A percentile compares a stretch with the other conserved stretches of the same genome.
phyloP scores from a whole-genome alignment of 768 basidiomycete genomes.

The Neoboletus subvelutipes region DNA sequence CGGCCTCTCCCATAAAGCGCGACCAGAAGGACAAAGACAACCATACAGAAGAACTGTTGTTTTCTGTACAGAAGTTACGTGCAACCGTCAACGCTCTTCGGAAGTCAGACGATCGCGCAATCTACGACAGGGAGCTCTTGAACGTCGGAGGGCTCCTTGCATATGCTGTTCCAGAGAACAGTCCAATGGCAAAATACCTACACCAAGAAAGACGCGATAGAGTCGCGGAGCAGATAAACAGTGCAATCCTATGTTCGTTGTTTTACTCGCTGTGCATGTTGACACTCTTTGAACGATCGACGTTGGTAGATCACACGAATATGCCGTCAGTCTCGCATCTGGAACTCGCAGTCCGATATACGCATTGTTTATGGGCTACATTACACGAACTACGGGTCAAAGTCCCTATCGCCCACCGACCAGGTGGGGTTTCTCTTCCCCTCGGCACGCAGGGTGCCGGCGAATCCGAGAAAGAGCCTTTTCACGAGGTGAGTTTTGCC shows the following conservation, averaged over 20 bases:
- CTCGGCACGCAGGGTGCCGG: conserved; percentile 28
- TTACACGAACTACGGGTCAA: conserved; percentile 51
- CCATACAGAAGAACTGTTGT: conserved; percentile 49
- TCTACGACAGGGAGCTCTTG: conserved; percentile 68
- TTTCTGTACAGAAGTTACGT: conserved; percentile 66
- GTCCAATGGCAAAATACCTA: conserved; percentile 74
- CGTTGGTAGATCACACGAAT: conserved; percentile 47
- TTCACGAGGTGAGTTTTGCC: conserved; percentile 36
- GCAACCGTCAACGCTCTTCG: conserved; percentile 56
- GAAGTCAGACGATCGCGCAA: conserved; percentile 52
- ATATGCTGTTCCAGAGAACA: conserved; percentile 78
- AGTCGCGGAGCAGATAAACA: conserved; percentile 85
- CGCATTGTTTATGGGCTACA: conserved; percentile 56
- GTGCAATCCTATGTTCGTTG: conserved; percentile 77
- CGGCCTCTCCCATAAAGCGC: conserved; percentile 9
- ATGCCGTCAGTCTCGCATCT: conserved; percentile 56
- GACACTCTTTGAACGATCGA: conserved; percentile 2
- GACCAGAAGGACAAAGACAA: conserved; percentile 35
- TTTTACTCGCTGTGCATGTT: background rate
- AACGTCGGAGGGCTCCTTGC: conserved; percentile 78
- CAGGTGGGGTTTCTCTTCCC: conserved; percentile 48
- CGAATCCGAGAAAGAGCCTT: conserved; percentile 34
- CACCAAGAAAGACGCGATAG: conserved; percentile 73
- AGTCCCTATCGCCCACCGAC: conserved; percentile 39
- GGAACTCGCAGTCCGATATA: conserved; percentile 67